These are phyloP conservation scores for Aureoboletus auriporus DNA, from an alignment of 768 basidiomycete genomes.

Conservation along the genomic window DNA sequence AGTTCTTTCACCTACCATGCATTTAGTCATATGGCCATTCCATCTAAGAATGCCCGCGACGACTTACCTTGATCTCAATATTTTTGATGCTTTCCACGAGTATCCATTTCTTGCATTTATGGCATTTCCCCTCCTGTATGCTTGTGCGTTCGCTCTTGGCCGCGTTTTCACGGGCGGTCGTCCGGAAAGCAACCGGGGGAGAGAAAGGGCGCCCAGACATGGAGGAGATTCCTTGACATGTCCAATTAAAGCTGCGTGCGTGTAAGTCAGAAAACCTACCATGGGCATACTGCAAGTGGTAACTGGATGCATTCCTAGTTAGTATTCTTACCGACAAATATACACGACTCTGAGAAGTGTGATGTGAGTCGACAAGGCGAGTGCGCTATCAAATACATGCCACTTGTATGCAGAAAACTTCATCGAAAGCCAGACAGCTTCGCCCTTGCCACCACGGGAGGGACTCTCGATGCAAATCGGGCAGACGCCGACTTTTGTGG, in stretches of 20 bases:
- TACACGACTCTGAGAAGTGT: conserved; percentile 14
- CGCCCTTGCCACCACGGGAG: conserved; percentile 60
- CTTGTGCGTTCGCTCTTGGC: conserved; percentile 56
- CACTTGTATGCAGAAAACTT: conserved; percentile 84
- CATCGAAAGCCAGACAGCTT: conserved; percentile 68
- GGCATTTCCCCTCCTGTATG: conserved; percentile 72
- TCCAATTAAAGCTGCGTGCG: not conserved
- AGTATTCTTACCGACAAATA: conserved; percentile 1
- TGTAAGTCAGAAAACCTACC: conserved; percentile 38
- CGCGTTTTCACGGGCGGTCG: conserved; percentile 38
- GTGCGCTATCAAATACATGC: conserved; percentile 34
- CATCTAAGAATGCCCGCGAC: not conserved
- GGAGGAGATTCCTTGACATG: conserved; percentile 61
- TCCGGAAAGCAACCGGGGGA: conserved; percentile 65
- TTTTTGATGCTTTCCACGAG: conserved; percentile 70
- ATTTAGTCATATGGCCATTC: not conserved
- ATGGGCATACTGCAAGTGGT: conserved; percentile 80
- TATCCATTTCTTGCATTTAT: conserved; percentile 73
- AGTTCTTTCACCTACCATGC: conserved; percentile 60
- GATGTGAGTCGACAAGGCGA: conserved; percentile 3
- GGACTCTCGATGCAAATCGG: conserved; percentile 67
- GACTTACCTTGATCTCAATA: conserved; percentile 61
- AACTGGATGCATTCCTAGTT: conserved; percentile 39
- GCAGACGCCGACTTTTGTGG: conserved; percentile 69
- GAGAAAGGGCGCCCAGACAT: conserved; percentile 69